Evolutionary conservation across 1,139 yeast species (phyloP), one percentile per base, ranked within the genome.

Genomic region (Lodderomyces margitis): DNA sequence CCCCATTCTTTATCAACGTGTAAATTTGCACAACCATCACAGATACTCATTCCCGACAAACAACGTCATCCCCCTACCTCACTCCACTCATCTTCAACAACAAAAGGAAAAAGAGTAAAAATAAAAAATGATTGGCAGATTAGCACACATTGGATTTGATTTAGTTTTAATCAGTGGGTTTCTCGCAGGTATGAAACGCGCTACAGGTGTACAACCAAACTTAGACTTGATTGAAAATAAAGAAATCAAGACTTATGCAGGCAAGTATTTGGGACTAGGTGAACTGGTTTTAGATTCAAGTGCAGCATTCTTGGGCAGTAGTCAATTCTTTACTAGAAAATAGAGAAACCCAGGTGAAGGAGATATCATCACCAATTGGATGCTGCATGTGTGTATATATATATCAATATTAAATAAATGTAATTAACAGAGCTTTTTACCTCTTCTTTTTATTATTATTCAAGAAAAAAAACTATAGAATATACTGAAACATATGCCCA

Each of bases 111-210:
- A 14, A 24, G 12, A 24, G 11, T 9, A 10, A 15, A 4, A 4
- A 37, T 41, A 42, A 34, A 74, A 25, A 32, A 42, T 42, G 81
- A 53, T 80, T 37, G 80, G 83, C n/a, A 84, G 74, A 70, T 58
- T 74, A 4, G 59, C 83, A 43, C 98, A 92, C 61, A 55, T 75
- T 41, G 75, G 89, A 2, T 65, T 83, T 34, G 98, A 92, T 59
- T 72, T 89, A 36, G 80, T 83, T 2, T 71, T 92, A 35, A 72
- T 88, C 4, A 85, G 96, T 1, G 84, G 96, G 0, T 78, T 89
- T 41, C 70, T 92, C 42, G 96, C 98, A 1, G 98, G 97, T 2
- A 81, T 92, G 39, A 87, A 84, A 64, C 79, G 96, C 59, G 82
- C 83, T 53, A 84, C 97, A 3, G 98, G 98, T 0, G 69, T 91